Conservation (phyloP, 1,284 basidiomycete genomes). For the Singerocomus rubriflavus region DNA sequence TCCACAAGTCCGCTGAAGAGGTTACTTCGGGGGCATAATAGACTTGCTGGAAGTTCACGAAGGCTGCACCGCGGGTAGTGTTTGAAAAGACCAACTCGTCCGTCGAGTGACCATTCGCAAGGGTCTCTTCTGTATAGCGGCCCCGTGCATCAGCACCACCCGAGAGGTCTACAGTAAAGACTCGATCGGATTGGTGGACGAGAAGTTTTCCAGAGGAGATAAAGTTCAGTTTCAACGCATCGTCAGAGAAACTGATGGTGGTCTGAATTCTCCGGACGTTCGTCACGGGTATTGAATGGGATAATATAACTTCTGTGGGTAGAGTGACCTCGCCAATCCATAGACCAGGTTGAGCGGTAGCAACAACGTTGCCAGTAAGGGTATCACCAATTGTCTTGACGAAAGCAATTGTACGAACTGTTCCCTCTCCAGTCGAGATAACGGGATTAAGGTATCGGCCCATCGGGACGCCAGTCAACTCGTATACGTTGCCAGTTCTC, state of each 20-base stretch:
- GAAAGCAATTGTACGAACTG: slow-evolving; percentile 55
- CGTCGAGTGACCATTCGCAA: slow-evolving; percentile 56
- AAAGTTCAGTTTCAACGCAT: slow-evolving; percentile 49
- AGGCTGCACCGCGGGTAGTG: slow-evolving; percentile 44
- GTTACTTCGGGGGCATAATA: slow-evolving; percentile 47
- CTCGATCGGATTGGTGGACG: slow-evolving; percentile 51
- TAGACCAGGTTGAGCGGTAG: slow-evolving; percentile 58
- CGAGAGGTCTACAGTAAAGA: slow-evolving; percentile 54
- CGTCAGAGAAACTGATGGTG: slow-evolving; percentile 38
- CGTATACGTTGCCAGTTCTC: slow-evolving; percentile 41
- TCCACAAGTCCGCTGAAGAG: slow-evolving; percentile 52
- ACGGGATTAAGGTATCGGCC: slow-evolving; percentile 63
- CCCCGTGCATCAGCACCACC: slow-evolving; percentile 46
- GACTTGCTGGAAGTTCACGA: slow-evolving; percentile 65
- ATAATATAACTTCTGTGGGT: slow-evolving; percentile 32
- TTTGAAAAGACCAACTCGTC: slow-evolving; percentile 49
- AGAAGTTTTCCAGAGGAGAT: slow-evolving; percentile 47
- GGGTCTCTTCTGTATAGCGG: slow-evolving; percentile 44
- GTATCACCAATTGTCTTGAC: slow-evolving; percentile 56
- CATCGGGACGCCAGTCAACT: slow-evolving; percentile 53
- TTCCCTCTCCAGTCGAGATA: slow-evolving; percentile 42
- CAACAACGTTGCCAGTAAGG: slow-evolving; percentile 61
- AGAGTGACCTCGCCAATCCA: slow-evolving; percentile 59
- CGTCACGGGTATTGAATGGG: slow-evolving; percentile 33
- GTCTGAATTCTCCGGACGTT: slow-evolving; percentile 45